Evolutionary conservation across 1,139 yeast genomes (phyloP).

Genomic region (Hyphopichia khmerensis): DNA sequence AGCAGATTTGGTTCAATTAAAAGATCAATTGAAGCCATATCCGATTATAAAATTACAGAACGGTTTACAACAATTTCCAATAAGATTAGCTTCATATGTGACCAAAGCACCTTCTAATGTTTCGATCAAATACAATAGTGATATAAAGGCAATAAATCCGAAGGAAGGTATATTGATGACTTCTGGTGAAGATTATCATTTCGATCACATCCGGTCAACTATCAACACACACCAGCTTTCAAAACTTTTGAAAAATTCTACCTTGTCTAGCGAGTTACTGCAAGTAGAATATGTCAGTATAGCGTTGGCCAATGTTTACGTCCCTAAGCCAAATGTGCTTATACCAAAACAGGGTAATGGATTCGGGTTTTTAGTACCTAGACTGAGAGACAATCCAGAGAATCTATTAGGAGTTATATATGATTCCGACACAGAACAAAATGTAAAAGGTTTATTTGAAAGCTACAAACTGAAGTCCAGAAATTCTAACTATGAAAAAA

Average conservation of each 20-base stretch:
- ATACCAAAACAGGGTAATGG: constrained; percentile 57
- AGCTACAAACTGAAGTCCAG: constrained; percentile 10
- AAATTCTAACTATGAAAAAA: constrained; percentile 48
- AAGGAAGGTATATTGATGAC: constrained; percentile 10
- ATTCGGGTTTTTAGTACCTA: constrained; percentile 87
- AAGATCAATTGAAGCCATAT: constrained; percentile 34
- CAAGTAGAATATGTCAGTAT: constrained; percentile 52
- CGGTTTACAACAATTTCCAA: constrained; percentile 58
- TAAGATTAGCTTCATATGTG: constrained; percentile 36
- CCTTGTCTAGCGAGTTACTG: constrained; percentile 17
- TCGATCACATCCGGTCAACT: constrained; percentile 60
- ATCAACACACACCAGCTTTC: constrained; percentile 41
- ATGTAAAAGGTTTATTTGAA: constrained; percentile 21
- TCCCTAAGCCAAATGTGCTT: constrained; percentile 18
- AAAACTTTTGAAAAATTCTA: constrained; percentile 13
- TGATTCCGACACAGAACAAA: constrained; percentile 76
- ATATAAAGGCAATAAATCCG: constrained; percentile 21
- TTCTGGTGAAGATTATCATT: constrained; percentile 14
- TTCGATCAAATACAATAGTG: constrained; percentile 24
- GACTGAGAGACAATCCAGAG: constrained; percentile 51
- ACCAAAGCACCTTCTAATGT: constrained; percentile 36
- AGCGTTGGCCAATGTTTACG: constrained; percentile 58
- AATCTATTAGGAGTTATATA: constrained; percentile 81
- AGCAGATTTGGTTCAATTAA: constrained; percentile 35
- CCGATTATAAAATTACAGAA: constrained; percentile 54